Percentiles rank a stretch among this genome's conserved stretches.
These are phyloP conservation scores for Termitomyces sp. DNA, from an alignment of 768 basidiomycete genomes.

Conservation along the genomic window DNA sequence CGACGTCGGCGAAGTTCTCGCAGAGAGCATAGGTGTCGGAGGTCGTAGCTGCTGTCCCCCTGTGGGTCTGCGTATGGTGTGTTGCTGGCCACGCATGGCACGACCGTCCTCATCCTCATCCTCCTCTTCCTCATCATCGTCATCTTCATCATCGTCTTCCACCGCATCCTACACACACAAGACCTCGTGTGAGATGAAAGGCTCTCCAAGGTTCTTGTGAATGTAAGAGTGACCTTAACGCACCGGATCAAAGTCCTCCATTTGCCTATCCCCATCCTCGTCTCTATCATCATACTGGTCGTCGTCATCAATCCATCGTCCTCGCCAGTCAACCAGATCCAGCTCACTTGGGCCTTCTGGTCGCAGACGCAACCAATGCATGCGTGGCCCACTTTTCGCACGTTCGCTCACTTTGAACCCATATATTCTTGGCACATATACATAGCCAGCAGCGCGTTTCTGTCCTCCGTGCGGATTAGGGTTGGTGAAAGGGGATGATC, in stretches of 20 bases:
- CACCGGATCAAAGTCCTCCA: constrained; percentile 88
- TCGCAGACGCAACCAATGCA: constrained; percentile 92
- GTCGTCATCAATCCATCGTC: constrained; percentile 76
- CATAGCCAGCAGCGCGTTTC: constrained; percentile 79
- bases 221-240: constrained; percentile 22
- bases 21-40: constrained; percentile 39
- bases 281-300: constrained; percentile 62
- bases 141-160: constrained; percentile 50
- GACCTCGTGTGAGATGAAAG: constrained; percentile 1
- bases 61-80: constrained; percentile 30
- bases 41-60: constrained; percentile 24
- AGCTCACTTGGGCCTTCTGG: constrained; percentile 79
- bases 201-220: constrained; percentile 4
- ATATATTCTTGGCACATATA: constrained; percentile 92
- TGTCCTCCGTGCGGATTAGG: constrained; percentile 89
- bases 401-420: constrained; percentile 97
- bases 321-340: constrained; percentile 87
- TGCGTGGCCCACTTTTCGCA: constrained; percentile 91
- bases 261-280: constrained; percentile 68
- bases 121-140: constrained; percentile 61
- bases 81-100: constrained; percentile 23
- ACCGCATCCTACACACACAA: constrained; percentile 39
- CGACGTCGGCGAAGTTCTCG: constrained; percentile 50
- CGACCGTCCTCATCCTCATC: constrained; percentile 34
- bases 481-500: constrained; percentile 67